These are phyloP conservation scores for Plasmopara halstedii DNA, from an alignment of 352 stramenopile genomes.

Conservation along the genomic window DNA sequence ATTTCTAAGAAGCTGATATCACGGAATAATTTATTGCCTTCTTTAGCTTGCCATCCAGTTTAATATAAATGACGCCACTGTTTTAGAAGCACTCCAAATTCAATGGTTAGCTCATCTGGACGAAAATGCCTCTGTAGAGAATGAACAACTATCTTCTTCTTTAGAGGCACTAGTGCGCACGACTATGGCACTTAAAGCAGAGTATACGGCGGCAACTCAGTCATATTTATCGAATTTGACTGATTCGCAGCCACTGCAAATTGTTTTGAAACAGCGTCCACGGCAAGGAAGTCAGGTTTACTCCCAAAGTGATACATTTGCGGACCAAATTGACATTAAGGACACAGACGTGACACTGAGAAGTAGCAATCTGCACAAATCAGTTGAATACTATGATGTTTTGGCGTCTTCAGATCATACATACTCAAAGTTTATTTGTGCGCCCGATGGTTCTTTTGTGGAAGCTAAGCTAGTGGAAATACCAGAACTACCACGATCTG, in stretches of 20 bases:
- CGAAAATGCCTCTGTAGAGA: slow-evolving; percentile 8
- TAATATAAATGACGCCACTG: slow-evolving; percentile 50
- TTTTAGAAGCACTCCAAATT: slow-evolving; percentile 40
- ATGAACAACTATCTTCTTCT: slow-evolving; percentile 28
- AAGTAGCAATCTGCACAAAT: slow-evolving; percentile 34
- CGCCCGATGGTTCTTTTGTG: slow-evolving; percentile 60
- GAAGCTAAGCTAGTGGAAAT: slow-evolving; percentile 65
- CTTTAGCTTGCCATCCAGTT: slow-evolving; percentile 65
- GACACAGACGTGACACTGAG: slow-evolving; percentile 37
- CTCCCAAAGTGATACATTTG: slow-evolving; percentile 24
- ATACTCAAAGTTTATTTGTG: slow-evolving; percentile 66
- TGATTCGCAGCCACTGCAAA: slow-evolving; percentile 47
- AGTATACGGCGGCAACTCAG: slow-evolving; percentile 31
- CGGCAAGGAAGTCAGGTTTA: slow-evolving; percentile 29
- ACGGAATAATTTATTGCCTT: slow-evolving; percentile 1
- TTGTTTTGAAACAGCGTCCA: slow-evolving; percentile 82
- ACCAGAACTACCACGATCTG: slow-evolving; percentile 31
- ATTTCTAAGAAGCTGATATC: neutral
- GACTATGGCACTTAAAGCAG: slow-evolving; percentile 42
- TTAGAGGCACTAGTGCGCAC: slow-evolving; percentile 43
- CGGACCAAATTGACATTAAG: slow-evolving; percentile 7
- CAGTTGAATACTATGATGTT: slow-evolving; percentile 61
- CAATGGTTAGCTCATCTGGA: slow-evolving; percentile 41
- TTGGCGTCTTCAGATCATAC: slow-evolving; percentile 40
- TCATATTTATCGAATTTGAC: slow-evolving; percentile 20